Evolutionary conservation across 192 early-diverging fungal genomes (phyloP).

Genomic region (Phlyctochytrium planicorne): DNA sequence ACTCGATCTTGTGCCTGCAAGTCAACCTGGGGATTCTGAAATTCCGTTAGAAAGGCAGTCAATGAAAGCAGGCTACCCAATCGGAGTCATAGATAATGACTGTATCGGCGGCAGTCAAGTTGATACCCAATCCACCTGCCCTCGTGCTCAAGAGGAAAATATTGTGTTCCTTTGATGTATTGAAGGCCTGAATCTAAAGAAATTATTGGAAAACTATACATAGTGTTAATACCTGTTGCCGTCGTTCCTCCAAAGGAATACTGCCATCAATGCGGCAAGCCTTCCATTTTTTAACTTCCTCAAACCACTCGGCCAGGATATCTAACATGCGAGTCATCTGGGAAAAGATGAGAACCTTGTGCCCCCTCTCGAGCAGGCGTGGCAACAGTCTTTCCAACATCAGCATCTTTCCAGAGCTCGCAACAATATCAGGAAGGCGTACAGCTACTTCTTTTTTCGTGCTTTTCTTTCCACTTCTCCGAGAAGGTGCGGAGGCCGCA

Average conservation of each 20-base stretch:
- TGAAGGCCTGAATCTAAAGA: slow-evolving; percentile 48
- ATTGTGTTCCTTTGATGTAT: slow-evolving; percentile 33
- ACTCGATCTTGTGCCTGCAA: slow-evolving; percentile 91
- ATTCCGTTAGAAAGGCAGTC: slow-evolving; percentile 9
- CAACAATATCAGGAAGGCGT: slow-evolving; percentile 50
- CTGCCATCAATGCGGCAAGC: slow-evolving; percentile 51
- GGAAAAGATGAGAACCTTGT: slow-evolving; percentile 93
- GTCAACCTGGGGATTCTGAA: slow-evolving; percentile 96
- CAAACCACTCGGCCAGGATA: slow-evolving; percentile 65
- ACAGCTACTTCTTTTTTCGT: slow-evolving; percentile 10
- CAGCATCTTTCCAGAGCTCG: slow-evolving; percentile 83
- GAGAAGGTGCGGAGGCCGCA: neutral
- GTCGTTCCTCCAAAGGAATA: slow-evolving; percentile 37
- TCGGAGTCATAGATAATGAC: slow-evolving; percentile 87
- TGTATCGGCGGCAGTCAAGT: slow-evolving; percentile 92
- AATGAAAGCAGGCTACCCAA: slow-evolving; percentile 60
- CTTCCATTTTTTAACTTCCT: slow-evolving; percentile 32
- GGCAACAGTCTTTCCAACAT: slow-evolving; percentile 81
- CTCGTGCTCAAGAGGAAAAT: slow-evolving; percentile 91
- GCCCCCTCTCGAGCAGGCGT: slow-evolving; percentile 71
- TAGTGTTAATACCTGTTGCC: slow-evolving; percentile 27
- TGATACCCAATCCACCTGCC: slow-evolving; percentile 96
- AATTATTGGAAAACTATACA: neutral
- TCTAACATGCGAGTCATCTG: slow-evolving; percentile 91
- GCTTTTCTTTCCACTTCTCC: slow-evolving; percentile 7